Conservation (phyloP, 225 moss, liverwort and hornwort species). For the Pseudisothecium myosuroides region DNA sequence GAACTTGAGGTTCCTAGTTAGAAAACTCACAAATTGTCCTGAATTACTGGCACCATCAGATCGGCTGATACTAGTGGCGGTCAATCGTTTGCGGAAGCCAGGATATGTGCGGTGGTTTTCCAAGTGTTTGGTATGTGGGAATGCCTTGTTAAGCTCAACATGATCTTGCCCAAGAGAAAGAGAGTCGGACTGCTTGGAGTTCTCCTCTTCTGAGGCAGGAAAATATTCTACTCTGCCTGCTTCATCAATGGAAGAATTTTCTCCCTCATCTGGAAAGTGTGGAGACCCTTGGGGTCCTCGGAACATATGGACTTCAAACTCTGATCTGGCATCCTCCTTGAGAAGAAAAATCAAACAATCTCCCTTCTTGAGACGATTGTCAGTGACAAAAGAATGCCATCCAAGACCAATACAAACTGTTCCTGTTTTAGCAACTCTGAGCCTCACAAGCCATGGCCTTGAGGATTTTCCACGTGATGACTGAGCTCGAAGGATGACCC, state of each 20-base stretch:
- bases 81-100: neutral
- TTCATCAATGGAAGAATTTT: neutral
- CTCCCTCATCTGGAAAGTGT: neutral
- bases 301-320: neutral
- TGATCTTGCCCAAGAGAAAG: neutral
- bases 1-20: neutral
- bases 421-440: neutral
- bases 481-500: neutral
- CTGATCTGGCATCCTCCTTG: neutral
- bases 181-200: too few relatives aligned
- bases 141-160: neutral
- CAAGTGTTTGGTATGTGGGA: neutral
- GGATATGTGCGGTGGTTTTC: neutral
- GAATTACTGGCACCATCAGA: neutral
- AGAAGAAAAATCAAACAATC: neutral
- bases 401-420: neutral
- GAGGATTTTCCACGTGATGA: neutral
- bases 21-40: neutral
- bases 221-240: too few relatives aligned
- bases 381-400: neutral
- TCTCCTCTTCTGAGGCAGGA: neutral
- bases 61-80: accelerated
- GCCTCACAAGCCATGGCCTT: neutral
- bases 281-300: neutral
- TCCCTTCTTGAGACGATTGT: neutral